Percentiles rank a stretch among this genome's conserved stretches.
phyloP scores from a whole-genome alignment of 495 filamentous ascomycete genomes.

The Daldinia vernicosa region DNA sequence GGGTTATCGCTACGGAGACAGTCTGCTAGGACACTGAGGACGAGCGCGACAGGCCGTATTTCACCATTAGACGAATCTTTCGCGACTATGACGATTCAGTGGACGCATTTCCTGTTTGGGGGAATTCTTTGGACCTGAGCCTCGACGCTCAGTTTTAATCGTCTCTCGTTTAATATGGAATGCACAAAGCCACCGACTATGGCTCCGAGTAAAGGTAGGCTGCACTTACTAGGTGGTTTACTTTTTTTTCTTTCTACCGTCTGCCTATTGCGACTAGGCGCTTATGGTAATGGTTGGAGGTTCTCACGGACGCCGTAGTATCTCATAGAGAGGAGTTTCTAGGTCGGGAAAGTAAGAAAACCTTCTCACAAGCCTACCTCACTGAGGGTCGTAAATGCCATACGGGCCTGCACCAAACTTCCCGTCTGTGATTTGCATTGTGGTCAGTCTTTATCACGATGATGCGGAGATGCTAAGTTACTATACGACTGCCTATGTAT shows the following conservation, averaged over 20 bases:
- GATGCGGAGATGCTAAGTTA: conserved; percentile 14
- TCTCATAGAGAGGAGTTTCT: conserved; percentile 44
- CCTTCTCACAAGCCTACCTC: conserved; percentile 38
- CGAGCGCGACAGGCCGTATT: conserved; percentile 18
- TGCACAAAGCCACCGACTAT: conserved; percentile 20
- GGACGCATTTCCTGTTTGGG: conserved; percentile 34
- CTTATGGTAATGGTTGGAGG: conserved; percentile 32
- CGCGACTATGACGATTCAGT: conserved; percentile 7
- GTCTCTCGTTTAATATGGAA: conserved; percentile 38
- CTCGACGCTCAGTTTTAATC: conserved; percentile 25
- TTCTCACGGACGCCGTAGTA: conserved; percentile 33
- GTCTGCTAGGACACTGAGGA: conserved; percentile 23
- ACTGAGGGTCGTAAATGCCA: conserved; percentile 29
- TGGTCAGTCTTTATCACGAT: conserved; percentile 14
- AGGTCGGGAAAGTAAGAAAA: conserved; percentile 39
- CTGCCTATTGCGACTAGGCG: conserved; percentile 23
- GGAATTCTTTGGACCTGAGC: conserved; percentile 31
- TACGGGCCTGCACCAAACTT: conserved; percentile 21
- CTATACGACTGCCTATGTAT: conserved; percentile 9
- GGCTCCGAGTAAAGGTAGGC: conserved; percentile 37
- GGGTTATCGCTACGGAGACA: conserved; percentile 19
- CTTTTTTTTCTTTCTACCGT: conserved; percentile 18
- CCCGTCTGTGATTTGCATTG: conserved; percentile 34
- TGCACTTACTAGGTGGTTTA: conserved; percentile 35
- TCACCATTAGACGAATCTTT: conserved; percentile 21